Percentiles rank a stretch among this genome's conserved stretches.
Evolutionary conservation across 2,329 filamentous ascomycete species (phyloP).

Genomic region (Gnomoniopsis smithogilvyi): DNA sequence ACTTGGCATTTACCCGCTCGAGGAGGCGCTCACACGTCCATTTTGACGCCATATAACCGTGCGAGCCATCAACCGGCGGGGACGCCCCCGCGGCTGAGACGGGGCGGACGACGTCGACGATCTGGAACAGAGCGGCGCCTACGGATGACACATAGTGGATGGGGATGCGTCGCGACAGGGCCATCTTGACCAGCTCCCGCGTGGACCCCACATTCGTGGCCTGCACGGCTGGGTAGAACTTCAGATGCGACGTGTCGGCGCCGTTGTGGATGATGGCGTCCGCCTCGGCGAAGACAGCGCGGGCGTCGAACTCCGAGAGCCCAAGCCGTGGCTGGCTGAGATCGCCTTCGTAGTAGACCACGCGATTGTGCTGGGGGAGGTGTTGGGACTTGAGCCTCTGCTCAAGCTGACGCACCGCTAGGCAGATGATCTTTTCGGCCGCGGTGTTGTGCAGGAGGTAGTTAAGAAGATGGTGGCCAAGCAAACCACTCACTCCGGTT

Average conservation of each 20-base stretch:
- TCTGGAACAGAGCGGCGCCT: constrained; percentile 18
- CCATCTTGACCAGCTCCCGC: constrained; percentile 25
- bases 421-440: constrained; percentile 37
- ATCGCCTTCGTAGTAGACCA: constrained; percentile 24
- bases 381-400: not conserved
- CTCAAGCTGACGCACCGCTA: constrained; percentile 31
- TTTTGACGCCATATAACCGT: constrained; percentile 30
- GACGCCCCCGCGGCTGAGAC: not conserved
- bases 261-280: constrained; percentile 46
- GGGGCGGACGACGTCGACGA: not conserved
- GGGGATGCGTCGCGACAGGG: constrained; percentile 24
- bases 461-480: constrained; percentile 35
- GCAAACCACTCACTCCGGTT: constrained; percentile 38
- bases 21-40: constrained; percentile 27
- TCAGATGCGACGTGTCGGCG: constrained; percentile 31
- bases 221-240: constrained; percentile 28
- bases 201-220: constrained; percentile 29
- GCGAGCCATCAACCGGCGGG: constrained; percentile 16
- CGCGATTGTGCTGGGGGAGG: no score
- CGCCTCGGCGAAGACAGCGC: not conserved
- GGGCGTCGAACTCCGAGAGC: constrained; percentile 15
- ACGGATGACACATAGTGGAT: constrained; percentile 36
- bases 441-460: constrained; percentile 28
- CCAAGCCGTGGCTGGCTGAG: constrained; percentile 22
- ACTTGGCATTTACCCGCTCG: constrained; percentile 20